Evolutionary conservation across 148 eudicot species (phyloP).

Genomic region (Nepenthes mirabilis): DNA sequence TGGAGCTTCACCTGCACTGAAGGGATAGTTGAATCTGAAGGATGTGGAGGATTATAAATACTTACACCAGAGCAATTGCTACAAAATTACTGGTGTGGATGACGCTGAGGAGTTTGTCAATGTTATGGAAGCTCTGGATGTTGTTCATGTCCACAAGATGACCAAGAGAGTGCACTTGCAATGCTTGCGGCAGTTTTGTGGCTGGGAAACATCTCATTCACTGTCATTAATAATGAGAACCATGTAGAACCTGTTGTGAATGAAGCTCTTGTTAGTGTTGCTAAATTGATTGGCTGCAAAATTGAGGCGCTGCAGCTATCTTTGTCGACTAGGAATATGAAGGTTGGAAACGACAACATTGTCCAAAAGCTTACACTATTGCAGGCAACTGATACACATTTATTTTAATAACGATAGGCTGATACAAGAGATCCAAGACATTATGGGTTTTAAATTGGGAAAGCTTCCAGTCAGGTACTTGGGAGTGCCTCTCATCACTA

Average conservation of each 20-base stretch:
- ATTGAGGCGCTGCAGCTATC: constrained; percentile 49
- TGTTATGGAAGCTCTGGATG: constrained; percentile 79
- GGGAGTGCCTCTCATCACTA: too few species aligned
- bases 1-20: constrained; percentile 75
- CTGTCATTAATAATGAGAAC: constrained; percentile 63
- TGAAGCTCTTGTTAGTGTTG: constrained; percentile 75
- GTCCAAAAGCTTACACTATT: constrained; percentile 65
- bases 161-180: constrained; percentile 72
- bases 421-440: too few species aligned
- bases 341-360: constrained; percentile 56
- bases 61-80: constrained; percentile 71
- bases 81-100: constrained; percentile 68
- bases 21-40: constrained; percentile 72
- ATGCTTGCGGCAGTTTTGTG: constrained; percentile 89
- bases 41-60: constrained; percentile 59
- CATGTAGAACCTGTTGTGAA: constrained; percentile 75
- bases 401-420: too few species aligned
- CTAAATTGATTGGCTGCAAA: constrained; percentile 64
- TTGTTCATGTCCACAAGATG: constrained; percentile 85
- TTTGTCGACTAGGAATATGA: constrained; percentile 74
- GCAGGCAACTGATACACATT: too few species aligned
- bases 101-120: constrained; percentile 79
- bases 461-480: too few species aligned
- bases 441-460: too few species aligned
- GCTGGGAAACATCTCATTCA: constrained; percentile 80